Conservation (phyloP, 164 flowering plant species). For the Aristolochia fimbriata region DNA sequence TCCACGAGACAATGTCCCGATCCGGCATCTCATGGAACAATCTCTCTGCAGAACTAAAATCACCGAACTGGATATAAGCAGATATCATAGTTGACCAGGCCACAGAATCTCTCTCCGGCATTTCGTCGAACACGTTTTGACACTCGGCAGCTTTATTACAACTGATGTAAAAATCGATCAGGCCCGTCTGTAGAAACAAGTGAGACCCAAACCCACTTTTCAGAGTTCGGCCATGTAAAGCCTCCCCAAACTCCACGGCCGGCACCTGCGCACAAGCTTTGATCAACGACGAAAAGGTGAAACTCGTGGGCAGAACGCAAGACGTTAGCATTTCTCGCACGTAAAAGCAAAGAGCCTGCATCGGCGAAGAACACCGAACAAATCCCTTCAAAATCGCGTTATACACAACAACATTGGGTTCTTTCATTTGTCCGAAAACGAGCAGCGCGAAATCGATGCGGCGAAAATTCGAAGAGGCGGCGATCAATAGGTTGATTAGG, state of each 20-base stretch:
- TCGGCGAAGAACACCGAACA: conserved; percentile 27
- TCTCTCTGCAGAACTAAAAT: conserved; percentile 38
- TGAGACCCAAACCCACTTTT: conserved; percentile 47
- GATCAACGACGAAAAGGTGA: conserved; percentile 51
- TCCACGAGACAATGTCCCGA: conserved; percentile 56
- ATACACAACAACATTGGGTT: conserved; percentile 63
- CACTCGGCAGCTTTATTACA: conserved; percentile 23
- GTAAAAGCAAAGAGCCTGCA: conserved; percentile 30
- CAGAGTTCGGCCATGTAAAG: conserved; percentile 54
- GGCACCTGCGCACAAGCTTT: conserved; percentile 41
- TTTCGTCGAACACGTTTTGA: conserved; percentile 62
- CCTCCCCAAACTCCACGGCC: conserved; percentile 29
- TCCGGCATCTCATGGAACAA: conserved; percentile 67
- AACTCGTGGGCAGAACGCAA: conserved; percentile 42
- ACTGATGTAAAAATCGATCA: conserved; percentile 52
- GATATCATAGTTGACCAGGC: conserved; percentile 64
- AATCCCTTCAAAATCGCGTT: conserved; percentile 59
- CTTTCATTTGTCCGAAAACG: conserved; percentile 37
- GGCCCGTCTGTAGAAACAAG: conserved; percentile 54
- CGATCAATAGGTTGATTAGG: conserved; percentile 50
- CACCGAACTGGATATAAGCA: conserved; percentile 30
- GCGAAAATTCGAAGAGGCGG: conserved; percentile 28
- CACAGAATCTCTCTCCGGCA: conserved; percentile 62
- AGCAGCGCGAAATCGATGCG: conserved; percentile 31
- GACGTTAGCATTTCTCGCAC: conserved; percentile 26